Conservation (phyloP, 176 grass and related monocot genomes). For the Pontederia crassipes region DNA sequence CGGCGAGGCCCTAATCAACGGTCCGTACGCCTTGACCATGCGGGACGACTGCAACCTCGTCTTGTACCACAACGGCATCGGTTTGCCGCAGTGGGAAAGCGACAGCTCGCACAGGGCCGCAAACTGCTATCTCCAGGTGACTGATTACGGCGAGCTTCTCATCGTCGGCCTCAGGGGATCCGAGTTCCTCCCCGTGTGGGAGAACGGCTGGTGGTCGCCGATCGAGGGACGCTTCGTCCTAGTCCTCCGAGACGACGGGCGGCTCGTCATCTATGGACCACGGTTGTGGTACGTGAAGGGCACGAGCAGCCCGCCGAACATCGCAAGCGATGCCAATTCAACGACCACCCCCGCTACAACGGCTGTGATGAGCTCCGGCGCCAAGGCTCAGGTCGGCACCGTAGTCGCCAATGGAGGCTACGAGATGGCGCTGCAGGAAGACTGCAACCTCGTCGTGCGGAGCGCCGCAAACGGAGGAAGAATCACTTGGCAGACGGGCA, state of each 20-base stretch:
- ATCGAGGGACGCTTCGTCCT: not conserved
- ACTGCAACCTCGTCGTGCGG: not conserved
- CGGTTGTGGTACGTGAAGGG: not conserved
- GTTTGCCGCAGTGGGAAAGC: not conserved
- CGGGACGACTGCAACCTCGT: not conserved
- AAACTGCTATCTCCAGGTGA: not conserved
- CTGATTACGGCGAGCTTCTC: not conserved
- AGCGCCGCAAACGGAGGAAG: not conserved
- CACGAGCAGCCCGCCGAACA: not conserved
- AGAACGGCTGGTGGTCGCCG: not conserved
- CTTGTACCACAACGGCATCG: not conserved
- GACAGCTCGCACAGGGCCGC: not conserved
- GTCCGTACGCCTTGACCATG: not conserved
- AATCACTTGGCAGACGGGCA: not conserved
- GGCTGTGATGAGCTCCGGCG: not conserved
- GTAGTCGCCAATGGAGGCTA: not conserved
- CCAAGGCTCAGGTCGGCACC: not conserved
- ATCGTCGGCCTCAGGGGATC: not conserved
- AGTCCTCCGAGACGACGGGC: slow-evolving; percentile 1
- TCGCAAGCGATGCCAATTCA: no score
- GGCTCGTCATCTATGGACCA: not conserved
- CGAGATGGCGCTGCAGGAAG: not conserved
- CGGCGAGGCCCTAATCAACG: not conserved
- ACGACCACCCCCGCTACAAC: not conserved
- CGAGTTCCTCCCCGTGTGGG: not conserved